phyloP scores from a whole-genome alignment of 225 moss, liverwort and hornwort species.

The Thuidium tamariscinum region DNA sequence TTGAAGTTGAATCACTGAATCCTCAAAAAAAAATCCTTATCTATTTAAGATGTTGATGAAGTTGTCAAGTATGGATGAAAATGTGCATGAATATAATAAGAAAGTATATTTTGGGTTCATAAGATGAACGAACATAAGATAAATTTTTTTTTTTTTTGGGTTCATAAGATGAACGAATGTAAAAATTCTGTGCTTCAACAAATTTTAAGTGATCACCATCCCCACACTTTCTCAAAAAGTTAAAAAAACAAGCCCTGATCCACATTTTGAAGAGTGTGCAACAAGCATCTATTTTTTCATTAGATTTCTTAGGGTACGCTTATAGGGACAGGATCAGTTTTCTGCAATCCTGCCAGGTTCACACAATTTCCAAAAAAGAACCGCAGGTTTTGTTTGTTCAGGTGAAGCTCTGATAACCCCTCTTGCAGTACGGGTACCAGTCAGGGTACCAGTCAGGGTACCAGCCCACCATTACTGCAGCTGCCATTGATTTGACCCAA shows the following conservation, averaged over 20 bases:
- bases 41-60: no score
- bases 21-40: no score
- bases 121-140: neutral
- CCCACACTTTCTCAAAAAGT: neutral
- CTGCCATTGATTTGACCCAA: neutral
- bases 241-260: neutral
- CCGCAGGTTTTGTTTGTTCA: neutral
- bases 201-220: neutral
- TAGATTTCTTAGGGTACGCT: neutral
- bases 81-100: no score
- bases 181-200: neutral
- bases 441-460: neutral
- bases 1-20: no score
- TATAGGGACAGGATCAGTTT: neutral
- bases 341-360: neutral
- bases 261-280: neutral
- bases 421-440: neutral
- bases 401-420: neutral
- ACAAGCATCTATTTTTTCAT: neutral
- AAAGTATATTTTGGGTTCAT: rapidly evolving
- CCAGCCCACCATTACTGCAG: neutral
- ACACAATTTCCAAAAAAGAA: neutral
- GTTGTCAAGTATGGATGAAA: rapidly evolving
- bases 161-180: no score
- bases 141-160: no score